Conservation (phyloP, 805 yeast genomes). For the Candida parachauliodes region DNA sequence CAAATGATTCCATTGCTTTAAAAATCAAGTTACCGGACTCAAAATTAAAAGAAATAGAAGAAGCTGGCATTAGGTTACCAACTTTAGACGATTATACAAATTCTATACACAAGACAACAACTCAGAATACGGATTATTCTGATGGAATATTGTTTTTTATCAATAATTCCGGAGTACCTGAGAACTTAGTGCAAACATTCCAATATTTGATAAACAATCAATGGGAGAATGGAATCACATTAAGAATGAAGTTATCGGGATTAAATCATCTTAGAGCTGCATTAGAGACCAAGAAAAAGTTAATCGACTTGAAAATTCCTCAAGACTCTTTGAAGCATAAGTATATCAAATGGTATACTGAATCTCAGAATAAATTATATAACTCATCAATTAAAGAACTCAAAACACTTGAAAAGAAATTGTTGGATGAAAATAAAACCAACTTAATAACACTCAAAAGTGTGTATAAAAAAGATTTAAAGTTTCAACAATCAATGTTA, state of each 20-base stretch:
- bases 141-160: conserved; percentile 41
- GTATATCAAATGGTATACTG: conserved; percentile 44
- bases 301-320: conserved; percentile 15
- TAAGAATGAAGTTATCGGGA: conserved; percentile 62
- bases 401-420: conserved; percentile 41
- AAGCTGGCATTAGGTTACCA: conserved; percentile 37
- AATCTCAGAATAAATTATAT: conserved; percentile 47
- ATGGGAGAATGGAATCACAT: conserved; percentile 44
- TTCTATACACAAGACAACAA: conserved; percentile 19
- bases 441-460: conserved; percentile 52
- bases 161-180: conserved; percentile 35
- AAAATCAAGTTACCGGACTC: conserved; percentile 50
- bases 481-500: conserved; percentile 51
- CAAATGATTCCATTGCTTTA: conserved; percentile 56
- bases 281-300: conserved; percentile 41
- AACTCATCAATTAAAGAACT: conserved; percentile 43
- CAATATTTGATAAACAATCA: conserved; percentile 47
- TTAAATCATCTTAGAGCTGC: conserved; percentile 50
- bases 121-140: conserved; percentile 11
- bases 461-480: conserved; percentile 51
- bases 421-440: conserved; percentile 42
- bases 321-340: conserved; percentile 3
- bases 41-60: conserved; percentile 26
- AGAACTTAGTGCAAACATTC: conserved; percentile 49
- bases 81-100: conserved; percentile 35